Base-by-base conservation (phyloP, 1,284 basidiomycete species). In the Lentinula novae-zelandiae region DNA sequence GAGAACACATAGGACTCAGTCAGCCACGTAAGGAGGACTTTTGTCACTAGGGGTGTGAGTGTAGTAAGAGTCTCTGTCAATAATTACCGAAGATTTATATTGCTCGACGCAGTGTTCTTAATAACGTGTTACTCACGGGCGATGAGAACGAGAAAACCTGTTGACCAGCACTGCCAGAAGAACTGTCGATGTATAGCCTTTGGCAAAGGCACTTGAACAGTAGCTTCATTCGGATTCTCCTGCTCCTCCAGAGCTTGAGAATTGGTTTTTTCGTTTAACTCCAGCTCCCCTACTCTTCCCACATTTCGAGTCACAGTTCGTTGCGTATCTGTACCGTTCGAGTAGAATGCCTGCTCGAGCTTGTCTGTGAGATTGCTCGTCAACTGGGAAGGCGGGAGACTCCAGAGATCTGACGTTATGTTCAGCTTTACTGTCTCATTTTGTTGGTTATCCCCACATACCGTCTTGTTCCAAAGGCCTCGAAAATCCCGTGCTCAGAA, bases 391-490 rank as follows among this genome's bases (percentile, higher is more conserved):
- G 51, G 15, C 0, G 74, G 74, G 12, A 78, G 67, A 31, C 72
- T 62, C 75, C 75, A 78, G 15, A 78, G 67, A 61, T 78, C 76
- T 78, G 49, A 3, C 17, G 8, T 17, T 40, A 20, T 8, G 20
- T 22, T 44, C 17, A 20, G 17, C 13, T 7, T 49, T 15, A 50
- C 40, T 27, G 27, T 27, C 27, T 27, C 27, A 59, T 39, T 36
- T 44, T 17, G 13, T n/a, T 42, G 38, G 4, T 31, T 54, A 15
- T 17, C 57, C 17, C 4, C 36, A 27, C 68, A 2, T 42, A 77
- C 78, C 78, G 56, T 78, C 72, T 65, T 76, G 73, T 67, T 78
- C 64, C 10, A 80, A 60, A 8, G 78, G 78, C 42, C 78, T 68
- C 6, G 76, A 72, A 62, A 74, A 80, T 27, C 78, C 78, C 10